A percentile compares a stretch with the other conserved stretches of the same genome.
Evolutionary conservation across 768 basidiomycete species (phyloP).

Genomic region (Boletus sp.): DNA sequence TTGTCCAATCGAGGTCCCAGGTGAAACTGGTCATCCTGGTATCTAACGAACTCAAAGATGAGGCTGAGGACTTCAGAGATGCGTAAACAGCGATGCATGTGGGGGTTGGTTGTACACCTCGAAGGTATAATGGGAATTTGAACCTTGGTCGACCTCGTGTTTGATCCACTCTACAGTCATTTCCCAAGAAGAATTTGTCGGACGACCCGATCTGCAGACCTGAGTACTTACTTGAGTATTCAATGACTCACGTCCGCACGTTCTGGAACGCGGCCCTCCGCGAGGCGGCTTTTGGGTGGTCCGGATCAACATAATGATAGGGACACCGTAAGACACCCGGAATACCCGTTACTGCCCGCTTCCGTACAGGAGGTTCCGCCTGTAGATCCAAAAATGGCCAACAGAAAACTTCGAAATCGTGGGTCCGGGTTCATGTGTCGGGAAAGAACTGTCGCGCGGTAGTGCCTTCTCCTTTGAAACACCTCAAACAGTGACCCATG

Average conservation of each 20-base stretch:
- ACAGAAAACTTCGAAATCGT: no score
- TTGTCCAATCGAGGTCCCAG: background rate
- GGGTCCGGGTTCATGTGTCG: no score
- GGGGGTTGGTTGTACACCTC: no score
- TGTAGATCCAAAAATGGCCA: no score
- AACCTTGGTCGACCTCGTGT: background rate
- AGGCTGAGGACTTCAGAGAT: constrained; percentile 12
- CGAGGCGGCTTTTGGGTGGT: background rate
- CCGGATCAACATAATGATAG: background rate
- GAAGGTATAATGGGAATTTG: background rate
- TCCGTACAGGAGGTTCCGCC: background rate
- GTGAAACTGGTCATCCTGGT: background rate
- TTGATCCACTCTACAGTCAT: background rate
- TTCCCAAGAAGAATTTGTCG: background rate
- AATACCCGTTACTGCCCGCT: background rate
- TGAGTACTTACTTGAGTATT: background rate
- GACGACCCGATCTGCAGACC: background rate
- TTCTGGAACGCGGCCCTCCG: background rate
- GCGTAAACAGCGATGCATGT: constrained; percentile 40
- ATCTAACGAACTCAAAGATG: background rate
- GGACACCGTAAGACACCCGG: background rate
- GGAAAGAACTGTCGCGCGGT: no score
- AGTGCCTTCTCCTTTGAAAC: no score
- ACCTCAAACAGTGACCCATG: no score
- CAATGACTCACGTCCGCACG: background rate